Base-by-base conservation (phyloP, 495 filamentous ascomycete species). In the Bryoglossum gracile region DNA sequence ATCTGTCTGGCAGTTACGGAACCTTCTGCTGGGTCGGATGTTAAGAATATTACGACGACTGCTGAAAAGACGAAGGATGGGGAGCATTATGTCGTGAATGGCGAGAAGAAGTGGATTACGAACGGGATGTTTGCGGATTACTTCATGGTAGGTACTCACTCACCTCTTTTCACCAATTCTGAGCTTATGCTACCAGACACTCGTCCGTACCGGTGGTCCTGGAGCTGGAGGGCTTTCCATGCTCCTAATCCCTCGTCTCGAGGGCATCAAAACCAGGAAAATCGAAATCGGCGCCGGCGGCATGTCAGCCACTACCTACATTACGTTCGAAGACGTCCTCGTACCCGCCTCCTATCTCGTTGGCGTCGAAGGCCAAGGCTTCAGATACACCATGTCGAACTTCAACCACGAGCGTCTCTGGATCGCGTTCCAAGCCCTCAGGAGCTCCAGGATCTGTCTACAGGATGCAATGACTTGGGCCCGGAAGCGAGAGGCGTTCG, bases 31-130 rank as follows among this genome's bases (percentile, higher is more conserved):
- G 84, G 84, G 26, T 70, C 64, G 60, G 91, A 97, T 62, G 91
- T 97, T 11, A 89, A 89, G 47, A 96, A 92, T 67, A 69, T 97
- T 34, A 90, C 82, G 21, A 95, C 89, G 62, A 87, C 94, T 71
- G 91, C 91, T 26, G 94, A 94, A 73, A 84, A 94, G 30, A 82
- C 76, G 41, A 78, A 86, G 55, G 91, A 96, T 61, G 92, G 91
- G 62, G 96, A 96, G 75, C 86, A 95, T 66, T 97, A 91, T 67
- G 95, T 97, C 49, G 91, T 97, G 66, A 97, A 96, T 65, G 91
- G 92, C 38, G 92, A 95, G 75, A 96, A 97, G 81, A 97, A 97
- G 69, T 96, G 92, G 92, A 97, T 97, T 67, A 95, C 91, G 59
- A 96, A 97, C 72, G 91, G 91, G 57, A 78, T 95, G 54, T 95